phyloP scores from a whole-genome alignment of 768 basidiomycete genomes.

The Mycena capillaripes region DNA sequence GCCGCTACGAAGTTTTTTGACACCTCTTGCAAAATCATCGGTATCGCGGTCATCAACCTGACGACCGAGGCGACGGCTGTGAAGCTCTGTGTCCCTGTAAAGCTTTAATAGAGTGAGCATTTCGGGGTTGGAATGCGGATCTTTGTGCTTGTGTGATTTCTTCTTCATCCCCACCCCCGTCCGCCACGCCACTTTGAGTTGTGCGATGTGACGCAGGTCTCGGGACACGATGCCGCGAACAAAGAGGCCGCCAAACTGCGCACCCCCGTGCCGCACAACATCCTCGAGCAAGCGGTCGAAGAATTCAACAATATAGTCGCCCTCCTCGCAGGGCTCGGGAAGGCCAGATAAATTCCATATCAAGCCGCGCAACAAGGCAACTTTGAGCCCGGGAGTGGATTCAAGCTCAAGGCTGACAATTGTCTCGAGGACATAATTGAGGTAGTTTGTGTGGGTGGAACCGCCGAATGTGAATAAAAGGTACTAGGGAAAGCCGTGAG shows the following conservation, averaged over 20 bases:
- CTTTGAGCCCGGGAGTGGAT: conserved; percentile 37
- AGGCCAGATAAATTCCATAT: background rate
- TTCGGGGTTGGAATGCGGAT: conserved; percentile 32
- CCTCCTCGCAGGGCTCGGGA: conserved; percentile 30
- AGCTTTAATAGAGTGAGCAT: conserved; percentile 35
- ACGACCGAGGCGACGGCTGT: conserved; percentile 38
- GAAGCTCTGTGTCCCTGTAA: conserved; percentile 39
- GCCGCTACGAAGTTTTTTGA: conserved; percentile 31
- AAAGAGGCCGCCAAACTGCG: conserved; percentile 45
- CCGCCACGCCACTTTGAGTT: conserved; percentile 46
- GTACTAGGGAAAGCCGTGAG: conserved; percentile 19
- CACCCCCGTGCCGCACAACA: conserved; percentile 41
- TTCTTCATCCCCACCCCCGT: conserved; percentile 1
- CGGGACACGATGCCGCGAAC: conserved; percentile 46
- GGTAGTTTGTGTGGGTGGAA: conserved; percentile 49
- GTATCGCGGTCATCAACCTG: conserved; percentile 21
- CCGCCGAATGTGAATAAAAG: conserved; percentile 52
- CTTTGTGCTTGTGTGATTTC: no score
- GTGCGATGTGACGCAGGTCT: conserved; percentile 48
- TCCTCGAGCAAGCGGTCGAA: conserved; percentile 49
- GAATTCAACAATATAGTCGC: conserved; percentile 51
- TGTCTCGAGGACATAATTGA: conserved; percentile 49
- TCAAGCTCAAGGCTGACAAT: conserved; percentile 48
- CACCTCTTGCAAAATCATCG: conserved; percentile 35
- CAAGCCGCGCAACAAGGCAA: conserved; percentile 43